Conservation (phyloP, 768 basidiomycete species). For the Agrocybe praecox region DNA sequence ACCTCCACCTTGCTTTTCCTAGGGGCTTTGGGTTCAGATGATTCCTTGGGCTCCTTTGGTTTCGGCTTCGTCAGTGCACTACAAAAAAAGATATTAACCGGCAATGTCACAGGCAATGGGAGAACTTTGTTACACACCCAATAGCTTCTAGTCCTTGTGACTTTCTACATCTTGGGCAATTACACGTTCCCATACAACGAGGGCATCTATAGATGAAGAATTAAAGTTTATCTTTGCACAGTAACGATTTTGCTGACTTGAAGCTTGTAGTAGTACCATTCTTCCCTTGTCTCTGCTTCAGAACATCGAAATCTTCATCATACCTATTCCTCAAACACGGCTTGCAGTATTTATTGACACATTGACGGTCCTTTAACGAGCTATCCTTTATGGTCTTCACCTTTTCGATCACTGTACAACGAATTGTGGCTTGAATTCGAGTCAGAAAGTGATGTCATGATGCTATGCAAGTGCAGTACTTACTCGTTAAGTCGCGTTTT, state of each 20-base stretch:
- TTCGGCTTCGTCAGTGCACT: constrained; percentile 12
- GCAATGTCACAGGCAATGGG: neutral
- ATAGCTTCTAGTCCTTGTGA: constrained; percentile 59
- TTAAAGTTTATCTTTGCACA: neutral
- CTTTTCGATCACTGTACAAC: constrained; percentile 35
- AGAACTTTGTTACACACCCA: constrained; percentile 43
- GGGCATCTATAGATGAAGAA: constrained; percentile 56
- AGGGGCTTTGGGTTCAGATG: neutral
- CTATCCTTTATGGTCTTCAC: constrained; percentile 19
- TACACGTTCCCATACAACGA: constrained; percentile 66
- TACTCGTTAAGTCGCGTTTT: constrained; percentile 57
- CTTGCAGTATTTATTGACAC: constrained; percentile 63
- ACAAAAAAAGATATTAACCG: neutral
- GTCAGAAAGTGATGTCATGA: neutral
- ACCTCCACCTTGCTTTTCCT: constrained; percentile 12
- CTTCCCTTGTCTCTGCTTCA: constrained; percentile 32
- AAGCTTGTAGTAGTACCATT: constrained; percentile 43
- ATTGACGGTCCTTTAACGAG: constrained; percentile 38
- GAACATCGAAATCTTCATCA: constrained; percentile 47
- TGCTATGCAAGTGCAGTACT: constrained; percentile 15
- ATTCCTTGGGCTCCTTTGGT: constrained; percentile 11
- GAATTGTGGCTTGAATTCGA: constrained; percentile 20
- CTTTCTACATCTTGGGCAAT: constrained; percentile 68
- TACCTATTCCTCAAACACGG: constrained; percentile 72
- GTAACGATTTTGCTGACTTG: constrained; percentile 39